These are phyloP conservation scores for Scopulariopsis brevicaulis DNA, from an alignment of 2,329 filamentous ascomycete species.

Conservation along the genomic window DNA sequence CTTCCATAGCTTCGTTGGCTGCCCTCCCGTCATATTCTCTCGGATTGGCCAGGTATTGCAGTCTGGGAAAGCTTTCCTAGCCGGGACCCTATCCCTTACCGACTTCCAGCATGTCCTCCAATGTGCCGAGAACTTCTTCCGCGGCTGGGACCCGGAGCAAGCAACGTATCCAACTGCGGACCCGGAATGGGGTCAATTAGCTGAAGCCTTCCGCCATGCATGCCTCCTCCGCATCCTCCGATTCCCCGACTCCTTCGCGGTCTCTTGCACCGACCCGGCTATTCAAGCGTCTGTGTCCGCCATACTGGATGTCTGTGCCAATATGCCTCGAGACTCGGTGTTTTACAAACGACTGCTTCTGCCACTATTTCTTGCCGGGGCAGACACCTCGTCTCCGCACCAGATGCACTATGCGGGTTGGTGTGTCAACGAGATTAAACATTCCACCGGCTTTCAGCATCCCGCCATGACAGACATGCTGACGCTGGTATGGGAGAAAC, in stretches of 20 bases:
- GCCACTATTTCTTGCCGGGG: constrained; percentile 15
- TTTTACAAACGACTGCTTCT: constrained; percentile 16
- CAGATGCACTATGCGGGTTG: constrained; percentile 14
- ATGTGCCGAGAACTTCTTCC: constrained; percentile 13
- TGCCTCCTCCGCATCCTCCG: constrained; percentile 16
- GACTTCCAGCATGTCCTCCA: constrained; percentile 9
- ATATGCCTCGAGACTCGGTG: constrained; percentile 9
- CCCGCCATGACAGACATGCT: constrained; percentile 14
- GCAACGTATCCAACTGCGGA: constrained; percentile 14
- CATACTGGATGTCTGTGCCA: constrained; percentile 14
- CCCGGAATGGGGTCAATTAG: constrained; percentile 14
- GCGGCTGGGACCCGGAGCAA: constrained; percentile 12
- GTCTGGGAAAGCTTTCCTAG: constrained; percentile 10
- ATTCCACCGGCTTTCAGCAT: constrained; percentile 13
- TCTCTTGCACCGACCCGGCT: constrained; percentile 11
- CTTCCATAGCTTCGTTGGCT: constrained; percentile 15
- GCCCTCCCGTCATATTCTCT: constrained; percentile 13
- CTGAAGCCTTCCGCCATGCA: constrained; percentile 16
- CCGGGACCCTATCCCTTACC: neutral
- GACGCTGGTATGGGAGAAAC: constrained; percentile 13
- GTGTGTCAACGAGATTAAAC: constrained; percentile 13
- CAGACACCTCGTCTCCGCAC: constrained; percentile 12
- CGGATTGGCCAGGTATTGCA: constrained; percentile 14
- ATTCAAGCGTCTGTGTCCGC: constrained; percentile 13
- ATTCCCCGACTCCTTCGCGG: constrained; percentile 13